Evolutionary conservation across 2,329 filamentous ascomycete species (phyloP), one percentile per base, ranked within the genome.

Genomic region (Verticillium nonalfalfae): DNA sequence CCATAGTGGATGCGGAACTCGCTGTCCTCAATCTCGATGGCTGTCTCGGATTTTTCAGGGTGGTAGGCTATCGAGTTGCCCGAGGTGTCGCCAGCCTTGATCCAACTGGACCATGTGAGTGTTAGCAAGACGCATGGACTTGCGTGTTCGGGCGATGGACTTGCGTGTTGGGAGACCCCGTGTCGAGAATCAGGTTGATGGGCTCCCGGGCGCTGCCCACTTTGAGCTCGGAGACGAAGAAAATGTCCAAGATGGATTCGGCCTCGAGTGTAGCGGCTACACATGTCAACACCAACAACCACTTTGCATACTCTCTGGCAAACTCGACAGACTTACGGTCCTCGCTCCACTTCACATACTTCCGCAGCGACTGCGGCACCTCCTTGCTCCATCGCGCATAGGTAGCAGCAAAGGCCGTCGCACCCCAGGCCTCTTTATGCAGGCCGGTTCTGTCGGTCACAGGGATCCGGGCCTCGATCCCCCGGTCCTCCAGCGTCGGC

Each of bases 1-100:
- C 77, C 73, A 64, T 83, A 83, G 50, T 76, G 66, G 45, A 83
- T 79, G 52, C 72, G 69, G 82, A 82, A 85, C n/a, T 72, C 73
- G 31, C 77, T 76, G 50, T 77, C 76, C 2, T 71, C 65, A 39
- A 85, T 68, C 21, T 71, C 68, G 2, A 68, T 63, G 7, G 81
- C 72, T 0, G 81, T 80, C 4, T 69, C 72, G 3, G 82, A 85
- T 18, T 75, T 71, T 26, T 75, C 75, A 26, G 81, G 79, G 45
- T 74, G 68, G 68, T 80, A 85, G 33, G 78, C 68, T 57, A 71
- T 68, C 33, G 76, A 85, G 7, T 71, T 70, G 34, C 81, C 78
- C 58, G 85, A 73, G 15, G 74, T 73, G n/a, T 69, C 67, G 4
- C 74, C 67, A 0, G 81, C 71, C 40, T 58, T 59, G 14, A 64